Base-by-base conservation (phyloP, 73 alveolate genomes). In the Diophrys appendiculata region DNA sequence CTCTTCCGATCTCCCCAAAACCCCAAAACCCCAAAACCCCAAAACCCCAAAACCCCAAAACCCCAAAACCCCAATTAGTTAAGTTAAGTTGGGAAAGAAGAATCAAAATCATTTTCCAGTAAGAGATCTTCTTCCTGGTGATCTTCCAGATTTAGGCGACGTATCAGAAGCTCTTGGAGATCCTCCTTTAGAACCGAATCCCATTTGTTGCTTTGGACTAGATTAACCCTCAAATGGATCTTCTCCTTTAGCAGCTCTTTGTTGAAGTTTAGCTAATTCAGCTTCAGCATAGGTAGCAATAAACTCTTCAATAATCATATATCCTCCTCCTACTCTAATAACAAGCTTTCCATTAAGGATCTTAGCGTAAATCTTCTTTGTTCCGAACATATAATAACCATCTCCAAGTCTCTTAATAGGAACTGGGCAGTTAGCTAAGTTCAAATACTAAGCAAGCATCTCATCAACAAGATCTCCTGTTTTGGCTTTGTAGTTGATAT, bases 261-360 rank as follows among this genome's bases (percentile, higher is more conserved):
- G 72, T 26, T 70, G 70, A 82, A 88, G 73, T 68, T 88, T 88
- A 22, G 71, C 65, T 0, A 88, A 73, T 34, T 88, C 94, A 33
- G 54, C 64, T 43, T 82, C 89, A 35, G 91, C 90, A 67, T 88
- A 88, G 30, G 83, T 71, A 18, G 77, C 69, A 29, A 88, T 70
- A 76, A 88, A 88, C 75, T 88, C 94, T 53, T 88, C 94, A 68
- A 88, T 76, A 13, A 82, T 80, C 94, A 88, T 88, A 76, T 77
- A 82, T 24, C 95, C 95, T 32, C 95, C 95, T 26, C 95, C 95
- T 8, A 88, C 95, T 67, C 91, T 67, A 76, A 84, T 82, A 0
- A 88, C 91, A 1, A 88, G 73, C 71, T 85, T 82, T 0, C 91
- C 91, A 27, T 83, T 88, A 33, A 88, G 67, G 29, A 82, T 73